Evolutionary conservation across 2,329 filamentous ascomycete species (phyloP).

Genomic region (Metarhizium rileyi): DNA sequence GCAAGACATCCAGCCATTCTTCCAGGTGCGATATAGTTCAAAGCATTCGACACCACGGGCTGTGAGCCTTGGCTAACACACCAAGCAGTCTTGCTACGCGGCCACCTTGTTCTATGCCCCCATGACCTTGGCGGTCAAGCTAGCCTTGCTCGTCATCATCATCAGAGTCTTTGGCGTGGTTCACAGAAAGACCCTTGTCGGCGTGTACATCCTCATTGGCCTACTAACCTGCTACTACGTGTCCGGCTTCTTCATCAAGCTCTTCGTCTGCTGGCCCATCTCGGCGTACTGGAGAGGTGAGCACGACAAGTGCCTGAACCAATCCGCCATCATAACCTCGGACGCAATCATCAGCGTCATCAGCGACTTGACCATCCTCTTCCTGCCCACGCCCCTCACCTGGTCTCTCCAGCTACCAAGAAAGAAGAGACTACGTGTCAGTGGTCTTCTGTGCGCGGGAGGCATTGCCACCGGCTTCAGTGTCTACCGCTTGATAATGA

Average conservation of each 20-base stretch:
- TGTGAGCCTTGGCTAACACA: neutral
- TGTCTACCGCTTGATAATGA: constrained; percentile 18
- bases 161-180: constrained; percentile 30
- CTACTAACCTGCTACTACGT: constrained; percentile 30
- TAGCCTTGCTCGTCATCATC: constrained; percentile 33
- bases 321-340: constrained; percentile 20
- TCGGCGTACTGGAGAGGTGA: constrained; percentile 27
- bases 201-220: constrained; percentile 28
- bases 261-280: constrained; percentile 31
- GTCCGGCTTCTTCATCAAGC: constrained; percentile 30
- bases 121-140: constrained; percentile 32
- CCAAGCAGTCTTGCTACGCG: constrained; percentile 27
- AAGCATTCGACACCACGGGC: neutral
- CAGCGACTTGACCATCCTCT: constrained; percentile 21
- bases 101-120: constrained; percentile 35
- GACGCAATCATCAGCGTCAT: constrained; percentile 22
- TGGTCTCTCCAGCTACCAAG: constrained; percentile 21
- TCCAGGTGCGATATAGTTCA: constrained; percentile 18
- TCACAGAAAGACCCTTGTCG: constrained; percentile 27
- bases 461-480: constrained; percentile 22
- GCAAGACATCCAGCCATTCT: constrained; percentile 20
- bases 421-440: constrained; percentile 20
- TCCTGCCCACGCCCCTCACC: constrained; percentile 21
- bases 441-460: constrained; percentile 20
- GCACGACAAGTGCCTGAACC: constrained; percentile 24